Conservation (phyloP, 2,329 filamentous ascomycete genomes). For the Sporothrix curviconia region DNA sequence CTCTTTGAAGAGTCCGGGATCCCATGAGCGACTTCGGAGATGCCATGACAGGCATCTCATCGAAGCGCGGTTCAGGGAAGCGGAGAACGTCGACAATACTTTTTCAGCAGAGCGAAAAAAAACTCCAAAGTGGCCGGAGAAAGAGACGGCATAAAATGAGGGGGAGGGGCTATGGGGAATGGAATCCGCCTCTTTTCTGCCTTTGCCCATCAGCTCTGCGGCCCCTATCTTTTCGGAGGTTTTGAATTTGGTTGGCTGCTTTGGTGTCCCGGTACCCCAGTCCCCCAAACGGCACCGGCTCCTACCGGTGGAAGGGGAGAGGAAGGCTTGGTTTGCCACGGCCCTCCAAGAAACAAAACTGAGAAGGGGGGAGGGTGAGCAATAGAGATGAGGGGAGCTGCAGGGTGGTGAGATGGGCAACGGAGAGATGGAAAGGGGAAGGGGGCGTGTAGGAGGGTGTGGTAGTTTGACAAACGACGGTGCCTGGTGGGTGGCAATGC, state of each 20-base stretch:
- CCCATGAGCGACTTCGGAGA: no score
- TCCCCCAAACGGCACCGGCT: background rate
- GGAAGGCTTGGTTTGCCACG: background rate
- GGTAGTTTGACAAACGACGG: background rate
- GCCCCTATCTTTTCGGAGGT: background rate
- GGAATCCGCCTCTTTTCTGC: background rate
- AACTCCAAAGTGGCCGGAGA: background rate
- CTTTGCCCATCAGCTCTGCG: background rate
- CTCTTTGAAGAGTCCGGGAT: no score
- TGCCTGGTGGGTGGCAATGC: background rate
- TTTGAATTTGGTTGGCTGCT: background rate
- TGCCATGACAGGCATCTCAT: no score
- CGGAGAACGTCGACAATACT: background rate
- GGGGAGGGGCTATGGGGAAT: background rate
- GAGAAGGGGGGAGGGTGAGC: background rate
- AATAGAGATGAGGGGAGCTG: background rate
- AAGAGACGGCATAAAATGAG: background rate
- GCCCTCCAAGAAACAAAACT: background rate
- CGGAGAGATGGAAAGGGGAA: constrained; percentile 2
- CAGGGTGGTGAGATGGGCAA: constrained; percentile 2
- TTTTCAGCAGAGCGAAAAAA: background rate
- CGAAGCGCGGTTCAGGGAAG: background rate
- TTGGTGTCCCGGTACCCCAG: background rate
- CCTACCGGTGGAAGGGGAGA: constrained; percentile 4
- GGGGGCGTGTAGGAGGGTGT: background rate